Base-by-base conservation (phyloP, 768 basidiomycete species). In the Rhizopogon roseolus region DNA sequence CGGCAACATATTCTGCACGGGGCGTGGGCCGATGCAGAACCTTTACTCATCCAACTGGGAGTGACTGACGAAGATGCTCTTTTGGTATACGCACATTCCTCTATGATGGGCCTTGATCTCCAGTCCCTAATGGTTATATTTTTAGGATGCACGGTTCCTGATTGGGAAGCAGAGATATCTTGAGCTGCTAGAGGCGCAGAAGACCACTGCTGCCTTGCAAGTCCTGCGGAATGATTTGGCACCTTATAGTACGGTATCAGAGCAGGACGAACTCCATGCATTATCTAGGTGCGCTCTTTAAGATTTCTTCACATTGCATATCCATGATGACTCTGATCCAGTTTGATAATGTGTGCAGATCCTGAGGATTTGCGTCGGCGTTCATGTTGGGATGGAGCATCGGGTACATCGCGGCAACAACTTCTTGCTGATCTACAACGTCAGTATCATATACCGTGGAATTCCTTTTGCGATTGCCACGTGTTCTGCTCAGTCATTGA, bases 131-230 rank as follows among this genome's bases (percentile, higher is more conserved):
- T 54, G 38, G 54, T 44, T 56, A 55, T 56, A 57, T 54, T 61
- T 56, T 51, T 56, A 96, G 88, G 85, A 89, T 62, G 87, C 89
- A 19, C 84, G 77, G 56, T 97, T 95, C 70, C 75, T 95, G 56
- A 90, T 99, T 59, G 86, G 85, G 56, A 87, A 90, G 71, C 97
- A 99, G 80, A 95, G 97, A 73, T 99, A 97, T 70, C 77, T 98
- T 40, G 97, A 99, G 66, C 76, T 91, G 17, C 76, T 99, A 48
- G 96, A 98, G 64, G 79, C 81, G 4, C 81, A 81, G 62, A 84
- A 86, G 72, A 88, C 84, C 2, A 89, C 89, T 42, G 78, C 80
- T 56, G 97, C 97, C 13, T 72, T 99, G 39, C 80, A 86, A 52
- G 89, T 96, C 7, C 74, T 99, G 46, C 83, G 97, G 44, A 84